Evolutionary conservation across 768 basidiomycete species (phyloP).

Genomic region (Calocera cornea): DNA sequence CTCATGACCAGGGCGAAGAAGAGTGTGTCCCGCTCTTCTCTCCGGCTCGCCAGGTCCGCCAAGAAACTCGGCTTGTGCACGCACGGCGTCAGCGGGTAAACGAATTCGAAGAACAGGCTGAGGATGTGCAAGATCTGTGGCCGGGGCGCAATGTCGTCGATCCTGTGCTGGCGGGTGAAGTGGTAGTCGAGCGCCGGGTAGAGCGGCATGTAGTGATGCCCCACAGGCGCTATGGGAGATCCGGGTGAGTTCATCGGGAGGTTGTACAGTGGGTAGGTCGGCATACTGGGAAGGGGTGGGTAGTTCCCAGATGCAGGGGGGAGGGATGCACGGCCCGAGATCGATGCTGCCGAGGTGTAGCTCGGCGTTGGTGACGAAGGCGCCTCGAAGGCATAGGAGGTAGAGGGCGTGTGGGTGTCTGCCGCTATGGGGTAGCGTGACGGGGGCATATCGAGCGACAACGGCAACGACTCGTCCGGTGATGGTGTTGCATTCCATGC

Average conservation of each 20-base stretch:
- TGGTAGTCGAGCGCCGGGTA: slow-evolving; percentile 54
- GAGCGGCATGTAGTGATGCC: slow-evolving; percentile 11
- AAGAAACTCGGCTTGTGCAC: slow-evolving; percentile 84
- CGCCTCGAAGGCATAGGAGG: slow-evolving; percentile 2
- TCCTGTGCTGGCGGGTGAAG: slow-evolving; percentile 49
- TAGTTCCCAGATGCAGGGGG: slow-evolving; percentile 20
- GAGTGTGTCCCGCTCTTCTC: slow-evolving; percentile 78
- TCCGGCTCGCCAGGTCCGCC: slow-evolving; percentile 65
- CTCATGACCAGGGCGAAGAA: slow-evolving; percentile 87
- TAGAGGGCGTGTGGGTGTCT: slow-evolving; percentile 1
- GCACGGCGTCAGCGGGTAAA: slow-evolving; percentile 82
- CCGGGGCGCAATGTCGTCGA: slow-evolving; percentile 72
- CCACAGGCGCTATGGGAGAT: not conserved
- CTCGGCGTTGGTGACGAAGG: not conserved
- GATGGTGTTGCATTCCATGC: slow-evolving; percentile 13
- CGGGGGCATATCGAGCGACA: not conserved
- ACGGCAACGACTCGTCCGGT: slow-evolving; percentile 3
- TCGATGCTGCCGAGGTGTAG: not conserved
- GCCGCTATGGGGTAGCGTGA: slow-evolving; percentile 4
- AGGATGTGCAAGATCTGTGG: slow-evolving; percentile 72
- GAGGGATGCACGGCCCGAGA: not conserved
- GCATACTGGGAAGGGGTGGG: slow-evolving; percentile 40
- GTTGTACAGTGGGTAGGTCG: slow-evolving; percentile 10
- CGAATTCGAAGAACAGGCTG: slow-evolving; percentile 84
- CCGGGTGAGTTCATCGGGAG: slow-evolving; percentile 1